Conservation (phyloP, 345 rosid species). For the Eucalyptus marginata region DNA sequence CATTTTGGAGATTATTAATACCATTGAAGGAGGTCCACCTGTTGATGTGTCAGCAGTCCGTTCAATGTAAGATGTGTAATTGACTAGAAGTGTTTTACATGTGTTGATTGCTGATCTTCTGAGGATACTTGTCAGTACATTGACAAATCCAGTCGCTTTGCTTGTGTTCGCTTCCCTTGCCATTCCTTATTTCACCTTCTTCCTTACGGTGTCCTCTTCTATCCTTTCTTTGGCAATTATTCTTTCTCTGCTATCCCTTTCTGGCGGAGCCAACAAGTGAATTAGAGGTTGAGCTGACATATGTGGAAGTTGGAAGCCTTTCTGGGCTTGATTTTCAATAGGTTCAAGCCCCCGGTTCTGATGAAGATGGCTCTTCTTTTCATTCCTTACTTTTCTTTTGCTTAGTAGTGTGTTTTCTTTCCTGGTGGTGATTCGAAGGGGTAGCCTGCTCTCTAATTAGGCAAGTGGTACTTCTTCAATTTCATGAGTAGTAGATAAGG, state of each 20-base stretch:
- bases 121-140: neutral
- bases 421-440: neutral
- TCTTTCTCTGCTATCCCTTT: neutral
- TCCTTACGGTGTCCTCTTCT: neutral
- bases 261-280: neutral
- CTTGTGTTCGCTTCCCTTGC: neutral
- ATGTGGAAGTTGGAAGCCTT: neutral
- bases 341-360: neutral
- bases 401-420: neutral
- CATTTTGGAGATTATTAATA: conserved; percentile 76
- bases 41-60: conserved; percentile 88
- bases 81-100: neutral
- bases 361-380: neutral
- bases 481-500: neutral
- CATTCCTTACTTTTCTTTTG: neutral
- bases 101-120: neutral
- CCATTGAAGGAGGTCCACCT: conserved; percentile 94
- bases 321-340: neutral
- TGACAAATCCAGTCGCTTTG: neutral
- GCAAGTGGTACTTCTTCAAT: neutral
- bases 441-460: neutral
- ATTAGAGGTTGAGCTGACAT: neutral
- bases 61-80: conserved; percentile 57
- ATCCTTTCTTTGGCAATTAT: neutral
- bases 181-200: neutral